Conservation (phyloP, 2,329 filamentous ascomycete species). For the Xylariales sp. region DNA sequence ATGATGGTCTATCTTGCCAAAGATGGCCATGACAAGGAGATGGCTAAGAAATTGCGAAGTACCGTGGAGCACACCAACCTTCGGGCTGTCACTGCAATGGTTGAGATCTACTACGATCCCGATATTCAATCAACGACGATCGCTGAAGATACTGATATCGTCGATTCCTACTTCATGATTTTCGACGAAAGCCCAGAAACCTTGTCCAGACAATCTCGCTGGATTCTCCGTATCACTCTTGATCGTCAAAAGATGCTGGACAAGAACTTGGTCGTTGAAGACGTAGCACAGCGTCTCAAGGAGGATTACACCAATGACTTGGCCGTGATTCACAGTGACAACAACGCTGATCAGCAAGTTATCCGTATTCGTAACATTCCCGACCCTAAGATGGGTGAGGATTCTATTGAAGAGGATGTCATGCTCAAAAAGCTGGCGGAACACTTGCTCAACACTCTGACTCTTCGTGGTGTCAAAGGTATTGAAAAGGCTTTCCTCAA, state of each 20-base stretch:
- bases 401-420: conserved; percentile 76
- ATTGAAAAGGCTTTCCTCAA: conserved; percentile 93
- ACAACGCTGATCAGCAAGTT: conserved; percentile 93
- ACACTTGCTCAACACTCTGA: conserved; percentile 86
- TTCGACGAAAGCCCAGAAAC: conserved; percentile 67
- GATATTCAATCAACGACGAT: conserved; percentile 84
- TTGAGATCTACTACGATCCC: conserved; percentile 97
- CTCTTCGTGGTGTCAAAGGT: conserved; percentile 83
- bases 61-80: conserved; percentile 92
- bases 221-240: conserved; percentile 89
- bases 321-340: conserved; percentile 93
- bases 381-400: conserved; percentile 69
- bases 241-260: conserved; percentile 94
- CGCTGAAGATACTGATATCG: conserved; percentile 83
- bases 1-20: conserved; percentile 86
- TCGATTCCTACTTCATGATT: conserved; percentile 95
- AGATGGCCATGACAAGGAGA: conserved; percentile 64
- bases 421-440: conserved; percentile 90
- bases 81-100: conserved; percentile 83
- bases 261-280: conserved; percentile 85
- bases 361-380: conserved; percentile 85
- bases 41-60: conserved; percentile 81
- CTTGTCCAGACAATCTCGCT: conserved; percentile 78
- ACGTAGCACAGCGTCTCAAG: conserved; percentile 87
- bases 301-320: conserved; percentile 80